phyloP scores from a whole-genome alignment of 352 stramenopile species.

The Thalassiosira ordinaria region DNA sequence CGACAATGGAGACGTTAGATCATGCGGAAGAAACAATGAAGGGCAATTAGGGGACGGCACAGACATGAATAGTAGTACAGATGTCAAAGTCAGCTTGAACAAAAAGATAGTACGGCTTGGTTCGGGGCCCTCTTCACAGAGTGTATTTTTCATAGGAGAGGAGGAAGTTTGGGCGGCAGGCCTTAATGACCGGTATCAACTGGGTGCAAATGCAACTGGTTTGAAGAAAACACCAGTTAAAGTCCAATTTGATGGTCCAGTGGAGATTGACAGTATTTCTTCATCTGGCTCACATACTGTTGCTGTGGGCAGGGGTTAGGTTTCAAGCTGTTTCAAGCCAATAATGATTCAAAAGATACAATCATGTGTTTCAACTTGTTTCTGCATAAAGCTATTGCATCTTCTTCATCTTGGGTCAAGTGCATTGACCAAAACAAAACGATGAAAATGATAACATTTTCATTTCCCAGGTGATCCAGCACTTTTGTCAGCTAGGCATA shows the following conservation, averaged over 20 bases:
- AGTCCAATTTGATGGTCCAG: conserved; percentile 16
- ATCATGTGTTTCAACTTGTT: no score
- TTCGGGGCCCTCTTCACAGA: conserved; percentile 40
- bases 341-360: no score
- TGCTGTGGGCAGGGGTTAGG: no score
- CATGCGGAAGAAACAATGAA: conserved; percentile 47
- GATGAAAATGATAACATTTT: no score
- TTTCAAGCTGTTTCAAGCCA: no score
- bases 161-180: conserved; percentile 24
- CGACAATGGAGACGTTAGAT: conserved; percentile 6
- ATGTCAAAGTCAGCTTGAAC: conserved; percentile 19
- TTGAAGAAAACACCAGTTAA: background rate
- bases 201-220: conserved; percentile 23
- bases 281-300: conserved; percentile 24
- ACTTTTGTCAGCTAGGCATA: no score
- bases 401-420: no score
- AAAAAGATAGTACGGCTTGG: conserved; percentile 18
- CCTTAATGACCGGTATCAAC: conserved; percentile 38
- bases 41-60: conserved; percentile 40
- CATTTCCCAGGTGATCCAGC: no score
- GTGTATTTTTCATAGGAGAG: conserved; percentile 42
- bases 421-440: no score
- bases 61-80: background rate
- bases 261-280: conserved; percentile 27
- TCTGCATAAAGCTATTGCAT: no score